Evolutionary conservation across 2,329 filamentous ascomycete species (phyloP).

Genomic region (Xylariaceae sp.): DNA sequence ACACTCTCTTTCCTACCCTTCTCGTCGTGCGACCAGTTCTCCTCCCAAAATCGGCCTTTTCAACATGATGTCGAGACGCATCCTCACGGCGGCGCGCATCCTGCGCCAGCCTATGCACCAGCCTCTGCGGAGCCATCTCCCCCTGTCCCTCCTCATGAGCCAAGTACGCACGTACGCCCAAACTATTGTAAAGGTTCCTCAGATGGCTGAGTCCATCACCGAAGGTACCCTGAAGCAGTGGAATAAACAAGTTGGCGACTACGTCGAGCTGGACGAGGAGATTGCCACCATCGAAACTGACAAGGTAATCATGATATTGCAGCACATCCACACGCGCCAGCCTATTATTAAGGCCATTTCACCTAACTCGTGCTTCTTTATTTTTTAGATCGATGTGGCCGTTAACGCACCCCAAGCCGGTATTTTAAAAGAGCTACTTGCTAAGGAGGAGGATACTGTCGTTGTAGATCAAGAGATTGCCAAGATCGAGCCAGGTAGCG

Average conservation of each 20-base stretch:
- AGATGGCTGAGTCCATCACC: slow-evolving; percentile 98
- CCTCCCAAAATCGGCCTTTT: slow-evolving; percentile 2
- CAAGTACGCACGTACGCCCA: slow-evolving; percentile 68
- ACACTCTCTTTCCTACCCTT: slow-evolving; percentile 10
- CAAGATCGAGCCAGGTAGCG: slow-evolving; percentile 75
- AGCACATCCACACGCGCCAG: neutral
- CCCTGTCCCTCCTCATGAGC: slow-evolving; percentile 49
- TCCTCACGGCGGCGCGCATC: slow-evolving; percentile 41
- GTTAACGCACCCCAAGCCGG: slow-evolving; percentile 92
- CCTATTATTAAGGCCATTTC: neutral
- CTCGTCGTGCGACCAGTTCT: neutral
- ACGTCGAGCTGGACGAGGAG: slow-evolving; percentile 92
- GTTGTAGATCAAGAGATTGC: slow-evolving; percentile 88
- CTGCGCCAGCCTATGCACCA: slow-evolving; percentile 36
- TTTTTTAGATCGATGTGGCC: slow-evolving; percentile 79
- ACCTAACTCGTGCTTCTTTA: slow-evolving; percentile 13
- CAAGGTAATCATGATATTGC: slow-evolving; percentile 60
- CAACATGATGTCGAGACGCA: slow-evolving; percentile 34
- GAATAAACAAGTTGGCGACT: slow-evolving; percentile 87
- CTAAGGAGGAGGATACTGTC: slow-evolving; percentile 91
- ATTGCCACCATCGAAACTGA: slow-evolving; percentile 99
- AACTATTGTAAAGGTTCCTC: slow-evolving; percentile 83
- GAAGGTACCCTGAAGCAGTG: slow-evolving; percentile 97
- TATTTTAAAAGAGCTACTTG: slow-evolving; percentile 86
- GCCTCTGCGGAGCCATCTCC: slow-evolving; percentile 40